A percentile compares a stretch with the other conserved stretches of the same genome.
Evolutionary conservation across 371 early-diverging fungal genomes (phyloP).

Genomic region (Choanephora cucurbitarum): DNA sequence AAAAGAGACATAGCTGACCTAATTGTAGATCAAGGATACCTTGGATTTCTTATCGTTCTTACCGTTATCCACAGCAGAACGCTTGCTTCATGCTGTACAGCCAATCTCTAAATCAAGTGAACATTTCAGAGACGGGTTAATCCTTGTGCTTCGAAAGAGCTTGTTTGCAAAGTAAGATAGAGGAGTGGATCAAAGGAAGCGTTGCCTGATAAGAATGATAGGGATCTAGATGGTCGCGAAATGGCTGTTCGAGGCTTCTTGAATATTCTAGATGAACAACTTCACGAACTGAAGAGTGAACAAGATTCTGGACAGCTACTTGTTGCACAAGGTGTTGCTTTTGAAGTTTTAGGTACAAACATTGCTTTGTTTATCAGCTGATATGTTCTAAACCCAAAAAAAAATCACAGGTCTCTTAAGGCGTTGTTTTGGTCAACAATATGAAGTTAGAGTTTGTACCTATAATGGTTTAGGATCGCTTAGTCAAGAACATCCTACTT

Average conservation of each 20-base stretch:
- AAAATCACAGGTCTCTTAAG: slow-evolving; percentile 61
- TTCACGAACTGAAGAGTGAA: slow-evolving; percentile 12
- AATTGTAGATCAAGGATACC: slow-evolving; percentile 57
- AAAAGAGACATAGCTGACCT: no score
- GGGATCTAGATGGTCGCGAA: slow-evolving; percentile 58
- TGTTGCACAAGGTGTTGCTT: slow-evolving; percentile 28
- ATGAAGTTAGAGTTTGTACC: slow-evolving; percentile 48
- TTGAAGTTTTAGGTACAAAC: slow-evolving; percentile 59
- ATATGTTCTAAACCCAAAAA: no score
- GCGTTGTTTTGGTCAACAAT: slow-evolving; percentile 61
- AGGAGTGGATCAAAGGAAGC: no score
- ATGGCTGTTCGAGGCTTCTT: slow-evolving; percentile 61
- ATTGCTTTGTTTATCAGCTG: neutral
- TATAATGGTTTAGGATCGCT: slow-evolving; percentile 56
- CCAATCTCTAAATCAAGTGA: slow-evolving; percentile 50
- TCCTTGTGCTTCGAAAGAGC: slow-evolving; percentile 61
- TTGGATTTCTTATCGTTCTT: slow-evolving; percentile 62
- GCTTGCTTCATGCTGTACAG: slow-evolving; percentile 50
- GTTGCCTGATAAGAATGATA: no score
- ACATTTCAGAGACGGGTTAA: slow-evolving; percentile 58
- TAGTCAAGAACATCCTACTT: slow-evolving; percentile 27
- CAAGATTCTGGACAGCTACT: slow-evolving; percentile 10
- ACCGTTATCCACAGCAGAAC: slow-evolving; percentile 52
- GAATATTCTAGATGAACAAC: slow-evolving; percentile 39
- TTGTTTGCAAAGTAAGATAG: slow-evolving; percentile 65